Base-by-base conservation (phyloP, 371 early-diverging fungal species). In the Mucor sp. region DNA sequence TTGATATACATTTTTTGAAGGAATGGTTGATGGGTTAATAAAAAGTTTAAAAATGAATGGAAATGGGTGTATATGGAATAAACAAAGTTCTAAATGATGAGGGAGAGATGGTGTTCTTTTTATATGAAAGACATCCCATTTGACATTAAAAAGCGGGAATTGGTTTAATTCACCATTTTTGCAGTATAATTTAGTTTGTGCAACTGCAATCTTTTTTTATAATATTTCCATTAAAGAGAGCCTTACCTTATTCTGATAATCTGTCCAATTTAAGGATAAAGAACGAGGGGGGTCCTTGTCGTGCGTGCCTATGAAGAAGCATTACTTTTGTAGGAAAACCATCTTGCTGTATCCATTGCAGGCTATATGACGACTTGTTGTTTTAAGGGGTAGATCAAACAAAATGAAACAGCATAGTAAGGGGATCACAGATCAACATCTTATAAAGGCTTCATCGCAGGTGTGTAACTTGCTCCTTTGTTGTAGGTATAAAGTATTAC, bases 201-300 rank as follows among this genome's bases (percentile, higher is more conserved):
- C 59, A 30, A 68, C 68, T 44, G 7, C 44, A 32, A 47, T 68
- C 43, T 62, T 58, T 63, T 63, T 63, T 50, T 33, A 50, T 50
- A 63, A 35, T 27, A 47, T 37, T 39, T 57, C 35, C 32, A 53
- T 21, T 37, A 21, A 65, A 65, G 53, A 37, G 21, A 56, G 56
- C 9, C 60, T 65, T 69, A 60, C 69, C 61, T 60, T 69, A 55
- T 65, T 43, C 44, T 53, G 65, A 69, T 56, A 69, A 69, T 69
- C 69, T 69, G 47, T 61, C 69, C 43, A 60, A 60, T 65, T 30
- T 44, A 32, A 60, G 69, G 25, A 60, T 56, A 19, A 59, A 65
- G 56, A 69, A 69, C 65, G 69, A 65, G 69, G 60, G 35, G 27
- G 21, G n/a, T 9, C 5, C 35, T 21, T 53, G 28, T 15, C 19